These are phyloP conservation scores for Erysiphe pulchra DNA, from an alignment of 2,329 filamentous ascomycete genomes.

Conservation along the genomic window DNA sequence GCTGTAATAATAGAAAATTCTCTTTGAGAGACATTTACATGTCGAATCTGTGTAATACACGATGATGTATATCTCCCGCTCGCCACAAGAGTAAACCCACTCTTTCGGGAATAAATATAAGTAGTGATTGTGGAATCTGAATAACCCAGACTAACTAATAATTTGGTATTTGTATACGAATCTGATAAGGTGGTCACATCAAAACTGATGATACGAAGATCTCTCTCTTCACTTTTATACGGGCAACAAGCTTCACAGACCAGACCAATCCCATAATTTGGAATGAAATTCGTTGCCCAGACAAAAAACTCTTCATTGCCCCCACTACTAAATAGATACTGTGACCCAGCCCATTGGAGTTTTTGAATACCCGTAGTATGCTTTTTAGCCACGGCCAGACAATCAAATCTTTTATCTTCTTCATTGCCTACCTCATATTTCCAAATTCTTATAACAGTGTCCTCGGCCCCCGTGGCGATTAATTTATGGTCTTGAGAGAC, in stretches of 20 bases:
- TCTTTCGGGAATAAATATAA: conserved; percentile 19
- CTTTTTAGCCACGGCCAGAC: conserved; percentile 39
- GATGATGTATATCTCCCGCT: conserved; percentile 38
- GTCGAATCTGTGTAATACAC: conserved; percentile 42
- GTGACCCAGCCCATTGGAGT: conserved; percentile 34
- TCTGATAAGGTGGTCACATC: conserved; percentile 21
- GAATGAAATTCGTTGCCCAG: conserved; percentile 38
- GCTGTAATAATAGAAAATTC: conserved; percentile 29
- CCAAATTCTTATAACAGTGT: conserved; percentile 55
- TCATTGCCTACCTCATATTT: conserved; percentile 13
- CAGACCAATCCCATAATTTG: conserved; percentile 24
- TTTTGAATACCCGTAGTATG: conserved; percentile 64
- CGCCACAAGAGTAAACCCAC: conserved; percentile 24
- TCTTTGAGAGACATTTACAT: conserved; percentile 16
- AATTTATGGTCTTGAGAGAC: conserved; percentile 17
- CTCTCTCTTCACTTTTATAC: conserved; percentile 25
- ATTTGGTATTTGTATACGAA: background rate
- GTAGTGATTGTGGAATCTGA: conserved; percentile 60
- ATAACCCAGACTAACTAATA: conserved; percentile 45
- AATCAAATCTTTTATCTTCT: conserved; percentile 12
- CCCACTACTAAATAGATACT: conserved; percentile 59
- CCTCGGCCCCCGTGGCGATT: conserved; percentile 43
- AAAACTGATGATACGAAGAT: conserved; percentile 64
- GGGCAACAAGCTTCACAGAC: conserved; percentile 28
- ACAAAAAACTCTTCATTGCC: conserved; percentile 76